Conservation (phyloP, 768 basidiomycete genomes). For the Tricholoma furcatifolium region DNA sequence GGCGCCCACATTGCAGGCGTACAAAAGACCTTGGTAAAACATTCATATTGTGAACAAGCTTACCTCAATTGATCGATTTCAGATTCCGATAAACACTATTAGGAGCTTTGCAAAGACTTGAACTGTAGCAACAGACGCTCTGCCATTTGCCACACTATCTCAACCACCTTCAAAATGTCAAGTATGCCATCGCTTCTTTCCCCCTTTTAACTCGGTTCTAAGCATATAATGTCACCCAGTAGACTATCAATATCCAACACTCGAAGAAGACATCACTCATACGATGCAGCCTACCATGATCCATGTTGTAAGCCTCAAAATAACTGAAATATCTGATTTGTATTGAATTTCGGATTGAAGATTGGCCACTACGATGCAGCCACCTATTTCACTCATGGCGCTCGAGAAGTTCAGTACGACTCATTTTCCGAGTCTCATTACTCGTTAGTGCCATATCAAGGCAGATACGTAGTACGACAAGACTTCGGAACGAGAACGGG, state of each 20-base stretch:
- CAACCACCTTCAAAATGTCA: too few species aligned
- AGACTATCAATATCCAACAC: neutral
- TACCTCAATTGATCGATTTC: too few species aligned
- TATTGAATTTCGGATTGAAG: neutral
- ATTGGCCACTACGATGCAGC: conserved; percentile 8
- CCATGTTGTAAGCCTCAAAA: conserved; percentile 2
- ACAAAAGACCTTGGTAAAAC: too few species aligned
- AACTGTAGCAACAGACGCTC: too few species aligned
- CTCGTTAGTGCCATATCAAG: conserved; percentile 7
- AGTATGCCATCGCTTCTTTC: neutral
- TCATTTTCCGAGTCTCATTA: conserved; percentile 8
- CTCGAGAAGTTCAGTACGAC: conserved; percentile 7
- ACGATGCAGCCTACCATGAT: conserved; percentile 2
- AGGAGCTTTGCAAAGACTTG: too few species aligned
- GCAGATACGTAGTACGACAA: conserved; percentile 9
- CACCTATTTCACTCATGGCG: conserved; percentile 10
- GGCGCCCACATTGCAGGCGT: too few species aligned
- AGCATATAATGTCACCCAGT: neutral
- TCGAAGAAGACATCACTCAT: neutral
- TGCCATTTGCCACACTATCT: too few species aligned
- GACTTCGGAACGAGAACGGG: conserved; percentile 4
- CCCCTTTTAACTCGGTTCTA: neutral
- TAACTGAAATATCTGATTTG: neutral
- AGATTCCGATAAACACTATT: too few species aligned
- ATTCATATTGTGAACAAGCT: too few species aligned